Evolutionary conservation across 805 yeast genomes (phyloP).

Genomic region (Wickerhamiella qilinensis): DNA sequence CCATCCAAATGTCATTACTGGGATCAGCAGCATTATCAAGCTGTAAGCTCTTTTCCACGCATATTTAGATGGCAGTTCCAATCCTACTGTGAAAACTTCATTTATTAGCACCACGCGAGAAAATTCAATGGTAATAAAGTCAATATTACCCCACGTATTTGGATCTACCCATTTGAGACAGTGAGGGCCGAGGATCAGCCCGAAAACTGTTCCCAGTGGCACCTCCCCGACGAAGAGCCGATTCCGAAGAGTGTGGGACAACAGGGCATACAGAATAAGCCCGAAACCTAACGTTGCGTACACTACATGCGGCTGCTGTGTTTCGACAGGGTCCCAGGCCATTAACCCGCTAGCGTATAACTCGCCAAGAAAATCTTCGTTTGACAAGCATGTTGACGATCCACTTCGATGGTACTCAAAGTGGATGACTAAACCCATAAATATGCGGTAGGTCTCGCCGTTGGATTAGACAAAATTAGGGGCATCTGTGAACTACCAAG

Average conservation of each 20-base stretch:
- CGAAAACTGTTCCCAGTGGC: slow-evolving; percentile 66
- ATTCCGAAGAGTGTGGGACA: slow-evolving; percentile 66
- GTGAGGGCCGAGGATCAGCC: slow-evolving; percentile 76
- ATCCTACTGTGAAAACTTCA: slow-evolving; percentile 59
- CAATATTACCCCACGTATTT: slow-evolving; percentile 63
- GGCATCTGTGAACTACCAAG: too few species aligned
- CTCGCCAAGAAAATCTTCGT: too few species aligned
- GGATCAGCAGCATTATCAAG: slow-evolving; percentile 40
- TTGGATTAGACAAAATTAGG: too few species aligned
- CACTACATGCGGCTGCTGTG: slow-evolving; percentile 2
- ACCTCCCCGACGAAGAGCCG: slow-evolving; percentile 75
- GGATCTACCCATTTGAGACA: slow-evolving; percentile 70
- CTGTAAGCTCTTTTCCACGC: slow-evolving; percentile 43
- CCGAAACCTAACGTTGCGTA: slow-evolving; percentile 3
- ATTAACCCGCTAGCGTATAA: too few species aligned
- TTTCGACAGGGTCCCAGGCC: neutral
- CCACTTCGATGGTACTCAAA: too few species aligned
- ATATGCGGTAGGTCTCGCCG: too few species aligned
- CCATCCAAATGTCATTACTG: slow-evolving; percentile 63
- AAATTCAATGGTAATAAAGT: slow-evolving; percentile 59
- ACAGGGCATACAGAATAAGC: slow-evolving; percentile 41
- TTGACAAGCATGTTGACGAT: too few species aligned
- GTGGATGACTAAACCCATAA: too few species aligned
- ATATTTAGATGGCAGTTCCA: slow-evolving; percentile 54
- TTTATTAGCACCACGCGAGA: slow-evolving; percentile 49